phyloP scores from a whole-genome alignment of 148 eudicot genomes.

The Persicaria tinctoria region DNA sequence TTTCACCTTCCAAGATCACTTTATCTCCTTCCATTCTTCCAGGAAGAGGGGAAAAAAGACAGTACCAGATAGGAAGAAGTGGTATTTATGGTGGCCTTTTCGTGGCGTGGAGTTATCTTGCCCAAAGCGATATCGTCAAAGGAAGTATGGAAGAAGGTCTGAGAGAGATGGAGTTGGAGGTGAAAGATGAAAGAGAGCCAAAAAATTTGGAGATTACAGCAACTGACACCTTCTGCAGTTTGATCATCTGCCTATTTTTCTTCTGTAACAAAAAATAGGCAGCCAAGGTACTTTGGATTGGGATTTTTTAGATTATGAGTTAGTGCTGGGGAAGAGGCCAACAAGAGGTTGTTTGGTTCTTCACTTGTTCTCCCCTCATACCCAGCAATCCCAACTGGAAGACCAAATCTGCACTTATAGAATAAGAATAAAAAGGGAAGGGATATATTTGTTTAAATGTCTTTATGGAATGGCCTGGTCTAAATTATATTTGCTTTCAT shows the following conservation, averaged over 20 bases:
- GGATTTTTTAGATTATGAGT: slow-evolving; percentile 15
- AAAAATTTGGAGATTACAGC: slow-evolving; percentile 10
- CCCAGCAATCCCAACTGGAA: not conserved
- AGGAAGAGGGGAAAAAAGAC: slow-evolving; percentile 31
- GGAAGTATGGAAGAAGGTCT: not conserved
- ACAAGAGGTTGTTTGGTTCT: slow-evolving; percentile 22
- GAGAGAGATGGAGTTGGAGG: slow-evolving; percentile 6
- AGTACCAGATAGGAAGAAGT: not conserved
- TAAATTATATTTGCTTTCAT: slow-evolving; percentile 23
- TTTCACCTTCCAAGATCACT: slow-evolving; percentile 17
- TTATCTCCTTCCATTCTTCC: slow-evolving; percentile 30
- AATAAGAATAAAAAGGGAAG: not conserved
- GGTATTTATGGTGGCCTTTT: not conserved
- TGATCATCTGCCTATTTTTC: slow-evolving; percentile 6
- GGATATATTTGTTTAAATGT: slow-evolving; percentile 19
- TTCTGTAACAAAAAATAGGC: not conserved
- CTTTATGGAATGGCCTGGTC: slow-evolving; percentile 19
- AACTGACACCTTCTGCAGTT: slow-evolving; percentile 21
- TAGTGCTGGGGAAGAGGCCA: slow-evolving; percentile 34
- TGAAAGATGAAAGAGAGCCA: not conserved
- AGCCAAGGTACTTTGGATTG: slow-evolving; percentile 24
- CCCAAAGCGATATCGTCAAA: not conserved
- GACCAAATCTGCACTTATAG: slow-evolving; percentile 6
- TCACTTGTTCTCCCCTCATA: slow-evolving; percentile 14
- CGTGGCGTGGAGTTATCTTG: not conserved